Conservation (phyloP, 2,329 filamentous ascomycete species). For the Huntiella bhutanensis region DNA sequence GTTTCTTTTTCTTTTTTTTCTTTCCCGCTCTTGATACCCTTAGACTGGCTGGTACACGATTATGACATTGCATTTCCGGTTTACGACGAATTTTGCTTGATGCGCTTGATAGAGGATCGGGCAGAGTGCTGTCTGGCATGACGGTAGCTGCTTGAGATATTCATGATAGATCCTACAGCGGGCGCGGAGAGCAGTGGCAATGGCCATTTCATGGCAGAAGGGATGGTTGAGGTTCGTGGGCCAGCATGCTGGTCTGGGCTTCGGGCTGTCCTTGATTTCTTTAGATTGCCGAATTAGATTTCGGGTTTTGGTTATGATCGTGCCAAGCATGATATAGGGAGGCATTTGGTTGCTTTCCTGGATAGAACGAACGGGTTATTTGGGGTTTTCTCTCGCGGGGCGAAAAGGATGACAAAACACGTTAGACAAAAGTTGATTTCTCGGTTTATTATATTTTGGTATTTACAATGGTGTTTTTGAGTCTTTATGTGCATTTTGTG, state of each 20-base stretch:
- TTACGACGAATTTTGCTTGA: slow-evolving; percentile 12
- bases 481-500: background rate
- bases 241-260: slow-evolving; percentile 4
- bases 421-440: slow-evolving; percentile 50
- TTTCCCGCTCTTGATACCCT: slow-evolving; percentile 15
- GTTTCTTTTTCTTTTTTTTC: slow-evolving; percentile 9
- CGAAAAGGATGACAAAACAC: slow-evolving; percentile 15
- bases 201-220: background rate
- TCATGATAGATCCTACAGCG: slow-evolving; percentile 11
- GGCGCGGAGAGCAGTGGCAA: slow-evolving; percentile 12
- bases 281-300: slow-evolving; percentile 8
- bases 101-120: slow-evolving; percentile 12
- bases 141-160: slow-evolving; percentile 7
- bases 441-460: slow-evolving; percentile 24
- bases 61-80: slow-evolving; percentile 12
- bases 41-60: slow-evolving; percentile 15
- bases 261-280: slow-evolving; percentile 1
- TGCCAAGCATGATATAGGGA: slow-evolving; percentile 19
- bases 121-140: background rate
- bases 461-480: background rate
- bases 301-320: slow-evolving; percentile 12
- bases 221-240: slow-evolving; percentile 4
- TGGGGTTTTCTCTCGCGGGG: slow-evolving; percentile 15
- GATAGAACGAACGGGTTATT: slow-evolving; percentile 22
- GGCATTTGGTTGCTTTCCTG: slow-evolving; percentile 20